phyloP scores from a whole-genome alignment of 257 asterid genomes.

The Catharanthus roseus region DNA sequence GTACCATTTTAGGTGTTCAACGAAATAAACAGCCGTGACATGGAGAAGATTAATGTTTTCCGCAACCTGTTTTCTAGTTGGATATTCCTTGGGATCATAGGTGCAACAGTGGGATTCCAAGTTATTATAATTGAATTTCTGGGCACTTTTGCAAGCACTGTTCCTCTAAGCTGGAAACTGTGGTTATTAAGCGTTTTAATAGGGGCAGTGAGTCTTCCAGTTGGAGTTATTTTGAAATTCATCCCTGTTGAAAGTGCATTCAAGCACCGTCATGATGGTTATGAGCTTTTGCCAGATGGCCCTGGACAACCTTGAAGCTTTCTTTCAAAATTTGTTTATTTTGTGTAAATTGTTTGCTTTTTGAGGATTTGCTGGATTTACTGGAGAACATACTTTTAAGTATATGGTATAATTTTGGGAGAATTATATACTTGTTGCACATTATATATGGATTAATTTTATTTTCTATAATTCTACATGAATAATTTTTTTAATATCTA shows the following conservation, averaged over 20 bases:
- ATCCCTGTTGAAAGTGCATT: constrained; percentile 49
- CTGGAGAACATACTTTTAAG: no score
- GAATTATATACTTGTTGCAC: no score
- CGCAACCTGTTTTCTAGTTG: constrained; percentile 62
- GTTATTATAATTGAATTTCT: constrained; percentile 82
- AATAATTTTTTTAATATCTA: no score
- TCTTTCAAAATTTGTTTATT: not conserved
- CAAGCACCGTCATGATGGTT: constrained; percentile 68
- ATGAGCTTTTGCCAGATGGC: constrained; percentile 54
- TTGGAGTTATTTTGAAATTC: constrained; percentile 72
- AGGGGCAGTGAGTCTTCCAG: constrained; percentile 61
- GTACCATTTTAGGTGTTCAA: constrained; percentile 68
- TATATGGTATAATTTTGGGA: no score
- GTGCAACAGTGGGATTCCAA: constrained; percentile 67
- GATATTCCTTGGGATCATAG: constrained; percentile 60
- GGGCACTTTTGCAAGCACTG: constrained; percentile 90
- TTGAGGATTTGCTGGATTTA: no score
- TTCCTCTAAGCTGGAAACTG: constrained; percentile 72
- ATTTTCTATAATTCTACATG: no score
- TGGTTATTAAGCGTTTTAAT: constrained; percentile 63
- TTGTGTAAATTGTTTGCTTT: not conserved
- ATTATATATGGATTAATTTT: no score
- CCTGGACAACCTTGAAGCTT: no score
- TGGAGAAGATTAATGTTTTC: constrained; percentile 83
- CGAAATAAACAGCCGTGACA: constrained; percentile 96